A percentile compares a stretch with the other conserved stretches of the same genome.
phyloP scores from a whole-genome alignment of 345 rosid genomes.

The Abelmoschus esculentus region DNA sequence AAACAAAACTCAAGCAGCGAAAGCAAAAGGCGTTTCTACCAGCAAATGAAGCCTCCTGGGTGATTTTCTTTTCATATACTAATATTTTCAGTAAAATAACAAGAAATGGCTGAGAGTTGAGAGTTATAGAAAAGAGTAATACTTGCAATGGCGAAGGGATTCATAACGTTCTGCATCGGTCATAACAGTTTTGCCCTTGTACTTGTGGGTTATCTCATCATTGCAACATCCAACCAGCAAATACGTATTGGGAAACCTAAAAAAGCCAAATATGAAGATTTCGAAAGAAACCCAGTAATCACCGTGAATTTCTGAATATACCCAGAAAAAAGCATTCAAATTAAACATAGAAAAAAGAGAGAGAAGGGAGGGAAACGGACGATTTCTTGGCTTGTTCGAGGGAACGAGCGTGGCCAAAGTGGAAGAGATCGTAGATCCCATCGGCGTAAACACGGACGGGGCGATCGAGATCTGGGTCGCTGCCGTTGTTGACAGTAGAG shows the following conservation, averaged over 20 bases:
- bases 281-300: too few relatives aligned
- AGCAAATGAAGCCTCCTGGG: too few relatives aligned
- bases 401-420: neutral
- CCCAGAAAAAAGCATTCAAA: too few relatives aligned
- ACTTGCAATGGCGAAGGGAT: conserved; percentile 73
- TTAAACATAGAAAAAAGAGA: too few relatives aligned
- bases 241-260: conserved; percentile 75
- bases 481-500: neutral
- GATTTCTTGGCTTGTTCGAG: neutral
- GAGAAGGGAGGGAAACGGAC: neutral
- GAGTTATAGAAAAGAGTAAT: conserved; percentile 13
- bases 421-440: neutral
- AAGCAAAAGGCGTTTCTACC: too few relatives aligned
- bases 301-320: too few relatives aligned
- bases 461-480: conserved; percentile 25
- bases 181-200: conserved; percentile 89
- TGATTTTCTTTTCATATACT: too few relatives aligned
- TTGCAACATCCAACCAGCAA: conserved; percentile 88
- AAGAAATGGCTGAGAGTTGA: too few relatives aligned
- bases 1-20: too few relatives aligned
- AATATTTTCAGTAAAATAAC: too few relatives aligned
- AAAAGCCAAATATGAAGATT: neutral
- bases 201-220: conserved; percentile 75
- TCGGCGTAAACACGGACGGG: conserved; percentile 81
- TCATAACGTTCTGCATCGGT: conserved; percentile 24